Conservation (phyloP, 306 rosid genomes). For the Vicia villosa region DNA sequence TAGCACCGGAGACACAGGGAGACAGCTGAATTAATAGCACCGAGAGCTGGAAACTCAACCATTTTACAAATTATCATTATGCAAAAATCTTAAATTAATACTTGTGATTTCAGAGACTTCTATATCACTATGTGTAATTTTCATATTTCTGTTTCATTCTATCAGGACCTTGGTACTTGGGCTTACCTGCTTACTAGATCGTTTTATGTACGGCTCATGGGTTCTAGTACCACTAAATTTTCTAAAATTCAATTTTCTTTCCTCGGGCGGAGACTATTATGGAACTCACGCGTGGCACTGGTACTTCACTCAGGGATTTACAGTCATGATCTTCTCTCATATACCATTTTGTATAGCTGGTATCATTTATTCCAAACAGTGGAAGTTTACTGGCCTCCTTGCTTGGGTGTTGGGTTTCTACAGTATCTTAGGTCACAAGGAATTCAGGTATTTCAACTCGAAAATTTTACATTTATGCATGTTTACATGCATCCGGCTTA, state of each 20-base stretch:
- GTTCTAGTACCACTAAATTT: slow-evolving; percentile 85
- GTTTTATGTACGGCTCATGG: slow-evolving; percentile 83
- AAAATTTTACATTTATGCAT: slow-evolving; percentile 27
- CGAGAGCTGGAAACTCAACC: slow-evolving; percentile 11
- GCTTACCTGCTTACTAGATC: slow-evolving; percentile 67
- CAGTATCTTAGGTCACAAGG: slow-evolving; percentile 90
- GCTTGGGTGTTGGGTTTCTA: slow-evolving; percentile 83
- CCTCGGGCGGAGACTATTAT: slow-evolving; percentile 93
- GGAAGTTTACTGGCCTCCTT: slow-evolving; percentile 84
- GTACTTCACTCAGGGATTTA: slow-evolving; percentile 95
- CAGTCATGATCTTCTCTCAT: slow-evolving; percentile 77
- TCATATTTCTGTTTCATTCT: slow-evolving; percentile 22
- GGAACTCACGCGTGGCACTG: slow-evolving; percentile 99
- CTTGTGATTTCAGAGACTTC: slow-evolving; percentile 16
- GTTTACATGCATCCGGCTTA: slow-evolving; percentile 8
- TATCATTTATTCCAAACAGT: slow-evolving; percentile 65
- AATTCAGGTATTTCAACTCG: slow-evolving; percentile 71
- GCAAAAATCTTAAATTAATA: neutral
- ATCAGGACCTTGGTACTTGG: slow-evolving; percentile 80
- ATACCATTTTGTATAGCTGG: slow-evolving; percentile 84
- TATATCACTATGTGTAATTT: neutral
- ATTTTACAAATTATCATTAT: neutral
- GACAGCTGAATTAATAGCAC: neutral
- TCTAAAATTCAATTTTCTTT: slow-evolving; percentile 88
- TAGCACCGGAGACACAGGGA: too few relatives aligned